These are phyloP conservation scores for Allomyces macrogynus DNA, from an alignment of 192 early-diverging fungal genomes.

Conservation along the genomic window DNA sequence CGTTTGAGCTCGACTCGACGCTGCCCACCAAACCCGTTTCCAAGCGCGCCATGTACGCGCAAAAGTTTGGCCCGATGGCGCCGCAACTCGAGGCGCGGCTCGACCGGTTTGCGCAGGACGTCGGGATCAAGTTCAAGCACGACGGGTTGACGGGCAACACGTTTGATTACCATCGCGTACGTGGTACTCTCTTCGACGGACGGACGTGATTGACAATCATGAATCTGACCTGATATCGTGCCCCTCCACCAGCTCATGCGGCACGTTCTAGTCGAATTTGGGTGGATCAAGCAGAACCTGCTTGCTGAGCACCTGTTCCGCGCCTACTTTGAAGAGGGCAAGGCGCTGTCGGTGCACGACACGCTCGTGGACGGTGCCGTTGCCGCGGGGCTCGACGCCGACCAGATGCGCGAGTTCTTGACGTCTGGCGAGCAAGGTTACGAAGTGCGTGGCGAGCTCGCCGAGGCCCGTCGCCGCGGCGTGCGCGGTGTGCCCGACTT, in stretches of 20 bases:
- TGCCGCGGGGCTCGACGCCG: conserved; percentile 33
- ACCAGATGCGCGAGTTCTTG: conserved; percentile 23
- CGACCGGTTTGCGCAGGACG: conserved; percentile 27
- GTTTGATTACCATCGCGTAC: conserved; percentile 33
- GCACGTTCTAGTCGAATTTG: conserved; percentile 27
- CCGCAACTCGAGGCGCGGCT: conserved; percentile 31
- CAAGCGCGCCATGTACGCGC: conserved; percentile 31
- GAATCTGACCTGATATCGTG: too few relatives aligned
- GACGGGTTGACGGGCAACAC: conserved; percentile 43
- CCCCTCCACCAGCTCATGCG: too few relatives aligned
- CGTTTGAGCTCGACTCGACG: conserved; percentile 47
- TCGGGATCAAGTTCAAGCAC: conserved; percentile 45
- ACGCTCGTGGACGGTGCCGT: conserved; percentile 33
- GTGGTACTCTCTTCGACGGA: too few relatives aligned
- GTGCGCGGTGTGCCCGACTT: conserved; percentile 53
- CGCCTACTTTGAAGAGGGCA: conserved; percentile 50
- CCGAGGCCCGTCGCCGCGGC: conserved; percentile 16
- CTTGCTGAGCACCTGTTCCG: conserved; percentile 39
- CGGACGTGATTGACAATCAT: too few relatives aligned
- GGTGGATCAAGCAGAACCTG: conserved; percentile 25
- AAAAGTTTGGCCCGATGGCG: conserved; percentile 43
- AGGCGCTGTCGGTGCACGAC: conserved; percentile 39
- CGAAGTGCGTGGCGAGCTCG: conserved; percentile 24
- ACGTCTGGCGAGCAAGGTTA: conserved; percentile 29
- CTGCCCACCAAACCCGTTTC: conserved; percentile 24